Base-by-base conservation (phyloP, 2,329 filamentous ascomycete species). In the Colletotrichum lupini region DNA sequence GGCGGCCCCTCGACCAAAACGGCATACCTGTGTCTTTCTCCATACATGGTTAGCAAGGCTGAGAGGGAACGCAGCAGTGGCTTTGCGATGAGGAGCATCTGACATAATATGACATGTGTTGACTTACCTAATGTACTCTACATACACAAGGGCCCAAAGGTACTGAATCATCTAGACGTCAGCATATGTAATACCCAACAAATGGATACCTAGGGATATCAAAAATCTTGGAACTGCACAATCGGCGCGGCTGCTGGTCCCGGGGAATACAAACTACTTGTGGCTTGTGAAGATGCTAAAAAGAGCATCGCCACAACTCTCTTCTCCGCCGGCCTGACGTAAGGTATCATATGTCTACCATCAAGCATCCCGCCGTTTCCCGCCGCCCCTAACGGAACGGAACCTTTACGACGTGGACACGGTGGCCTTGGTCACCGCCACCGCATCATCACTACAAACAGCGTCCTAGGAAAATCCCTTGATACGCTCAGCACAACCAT, bases 371-470 rank as follows among this genome's bases (percentile, higher is more conserved):
- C 32, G 52, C 67, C 61, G 42, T 56, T 42, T 49, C 59, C 59
- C 32, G 52, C 60, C 61, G 14, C 32, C 11, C 11, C 60, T 37
- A 22, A 55, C 59, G 30, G 16, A 32, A 30, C 28, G 16, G 22
- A 64, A 64, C 61, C n/a, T 68, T 32, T 12, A 26, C n/a, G 28
- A 49, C 60, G 64, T 64, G 52, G 67, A 73, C 71, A 71, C 71
- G 67, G 71, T 73, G 71, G 71, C 71, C 71, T 73, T 46, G 70
- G 32, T 62, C 49, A 49, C 61, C 42, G 61, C 58, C 67, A 66
- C 60, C 37, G 58, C 67, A 66, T 56, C 59, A 16, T 12, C 24
- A 24, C 42, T 11, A 35, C 32, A 53, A n/a, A 35, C 49, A 19
- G 6, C 37, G 5, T 6, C 28, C 46, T n/a, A 35, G 67, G 60